Evolutionary conservation across 768 basidiomycete species (phyloP), one percentile per base, ranked within the genome.

Genomic region (Myochromella boudieri): DNA sequence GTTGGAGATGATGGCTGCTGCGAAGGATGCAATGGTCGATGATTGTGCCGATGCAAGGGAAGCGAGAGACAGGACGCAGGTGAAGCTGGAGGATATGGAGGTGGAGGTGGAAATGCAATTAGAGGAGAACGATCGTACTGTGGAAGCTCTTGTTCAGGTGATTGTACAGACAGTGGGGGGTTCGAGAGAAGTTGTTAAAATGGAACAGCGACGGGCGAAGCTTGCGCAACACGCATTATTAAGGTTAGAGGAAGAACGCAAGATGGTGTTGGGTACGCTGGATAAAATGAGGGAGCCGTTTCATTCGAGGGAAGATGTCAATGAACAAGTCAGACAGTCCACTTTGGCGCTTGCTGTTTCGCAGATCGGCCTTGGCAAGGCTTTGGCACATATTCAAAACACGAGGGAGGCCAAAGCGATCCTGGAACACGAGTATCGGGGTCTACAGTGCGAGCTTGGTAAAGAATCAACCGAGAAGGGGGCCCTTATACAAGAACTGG

Each of bases 21-120:
- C 90, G 69, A 88, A 85, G 61, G 80, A 81, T 46, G 82, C 86
- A 1, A 88, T 92, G 85, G 79, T 91, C 0, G 88, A 91, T 52
- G 90, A 92, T 59, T 91, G 90, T 56, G 83, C 84, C 3, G 81
- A 84, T 44, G 87, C 87, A 2, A 72, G 90, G 43, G 84, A 84
- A 44, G 78, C 84, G 17, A 74, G 90, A 27, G 85, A 92, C 61
- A 74, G 74, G 20, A 85, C 87, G 4, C 60, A 82, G 33, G 57
- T 60, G 44, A 69, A 68, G 48, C 62, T 77, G 21, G 90, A 91
- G 46, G 64, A 62, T n/a, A 60, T 84, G 48, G 88, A 91, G 55
- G 75, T 81, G 32, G 78, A 81, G 50, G 51, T 79, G 41, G 88
- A 66, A 42, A 48, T 33, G 17, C 60, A 49, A 37, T 34, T 53